These are phyloP conservation scores for Rhizoclosmatium hyalinum DNA, from an alignment of 371 early-diverging fungal genomes.

Conservation along the genomic window DNA sequence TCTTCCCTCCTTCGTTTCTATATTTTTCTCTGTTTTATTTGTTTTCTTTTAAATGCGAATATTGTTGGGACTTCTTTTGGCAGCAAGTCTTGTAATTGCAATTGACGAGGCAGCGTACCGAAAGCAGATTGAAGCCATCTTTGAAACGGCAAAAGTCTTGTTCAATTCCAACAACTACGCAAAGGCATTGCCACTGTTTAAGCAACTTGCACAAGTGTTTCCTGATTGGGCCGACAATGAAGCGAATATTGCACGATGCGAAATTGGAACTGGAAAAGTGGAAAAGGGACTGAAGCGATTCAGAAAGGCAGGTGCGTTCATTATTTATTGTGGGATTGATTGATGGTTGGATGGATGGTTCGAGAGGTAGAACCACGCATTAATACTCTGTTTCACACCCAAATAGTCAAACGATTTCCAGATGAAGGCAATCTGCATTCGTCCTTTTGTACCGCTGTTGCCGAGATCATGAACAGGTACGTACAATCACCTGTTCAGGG, in stretches of 20 bases:
- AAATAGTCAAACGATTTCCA: background rate
- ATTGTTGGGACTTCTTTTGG: too few species aligned
- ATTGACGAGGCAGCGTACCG: too few species aligned
- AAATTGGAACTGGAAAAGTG: background rate
- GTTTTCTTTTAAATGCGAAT: too few species aligned
- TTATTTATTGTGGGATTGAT: background rate
- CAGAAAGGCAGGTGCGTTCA: slow-evolving; percentile 1
- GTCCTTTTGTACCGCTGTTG: background rate
- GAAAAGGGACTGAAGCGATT: background rate
- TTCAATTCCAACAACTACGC: background rate
- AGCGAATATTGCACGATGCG: background rate
- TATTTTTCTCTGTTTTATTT: too few species aligned
- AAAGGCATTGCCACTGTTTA: background rate
- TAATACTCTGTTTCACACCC: too few species aligned
- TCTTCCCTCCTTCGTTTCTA: too few species aligned
- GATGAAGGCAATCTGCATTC: background rate
- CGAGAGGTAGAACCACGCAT: too few species aligned
- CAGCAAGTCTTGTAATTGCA: too few species aligned
- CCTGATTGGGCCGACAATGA: slow-evolving; percentile 12
- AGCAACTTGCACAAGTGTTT: background rate
- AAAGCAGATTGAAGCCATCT: background rate
- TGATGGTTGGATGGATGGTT: background rate
- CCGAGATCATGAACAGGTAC: background rate
- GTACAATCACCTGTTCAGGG: background rate
- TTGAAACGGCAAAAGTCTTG: background rate